A percentile compares a stretch with the other conserved stretches of the same genome.
Conservation (phyloP, 2,329 filamentous ascomycete species). For the Fusarium sp. region DNA sequence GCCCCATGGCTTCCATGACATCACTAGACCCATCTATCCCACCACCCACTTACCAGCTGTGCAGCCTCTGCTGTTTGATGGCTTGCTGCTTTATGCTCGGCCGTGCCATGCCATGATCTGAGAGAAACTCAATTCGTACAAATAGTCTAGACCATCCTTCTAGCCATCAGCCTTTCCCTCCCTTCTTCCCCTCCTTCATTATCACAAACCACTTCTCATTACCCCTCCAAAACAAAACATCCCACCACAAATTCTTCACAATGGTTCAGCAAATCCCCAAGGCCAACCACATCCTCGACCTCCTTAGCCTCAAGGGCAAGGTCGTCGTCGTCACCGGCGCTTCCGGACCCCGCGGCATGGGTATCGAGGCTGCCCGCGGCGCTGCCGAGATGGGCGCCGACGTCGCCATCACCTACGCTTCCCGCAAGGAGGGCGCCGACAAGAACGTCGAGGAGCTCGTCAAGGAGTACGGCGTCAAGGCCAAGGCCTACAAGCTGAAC, state of each 20-base stretch:
- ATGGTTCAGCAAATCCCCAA: conserved; percentile 72
- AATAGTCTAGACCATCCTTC: conserved; percentile 31
- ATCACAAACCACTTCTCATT: neutral
- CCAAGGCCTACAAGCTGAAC: conserved; percentile 71
- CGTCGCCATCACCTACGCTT: conserved; percentile 79
- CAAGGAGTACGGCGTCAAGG: conserved; percentile 76
- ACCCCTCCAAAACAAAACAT: neutral
- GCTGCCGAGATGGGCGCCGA: conserved; percentile 79
- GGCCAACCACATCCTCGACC: conserved; percentile 70
- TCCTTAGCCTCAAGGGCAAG: conserved; percentile 80
- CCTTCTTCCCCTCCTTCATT: conserved; percentile 9
- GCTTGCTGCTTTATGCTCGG: conserved; percentile 25
- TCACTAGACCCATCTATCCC: conserved; percentile 43
- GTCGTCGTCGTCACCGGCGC: conserved; percentile 79
- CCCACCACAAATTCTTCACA: conserved; percentile 28
- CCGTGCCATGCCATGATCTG: conserved; percentile 27
- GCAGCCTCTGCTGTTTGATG: conserved; percentile 12
- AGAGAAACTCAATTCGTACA: conserved; percentile 16
- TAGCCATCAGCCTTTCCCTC: neutral
- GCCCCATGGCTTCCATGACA: conserved; percentile 40
- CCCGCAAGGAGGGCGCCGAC: conserved; percentile 75
- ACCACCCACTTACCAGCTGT: conserved; percentile 12
- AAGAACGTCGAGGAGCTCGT: conserved; percentile 75
- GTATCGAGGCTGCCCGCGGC: conserved; percentile 76
- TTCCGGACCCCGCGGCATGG: conserved; percentile 77